Percentiles rank a stretch among this genome's conserved stretches.
These are phyloP conservation scores for Gloeostereum incarnatum DNA, from an alignment of 768 basidiomycete species.

Conservation along the genomic window DNA sequence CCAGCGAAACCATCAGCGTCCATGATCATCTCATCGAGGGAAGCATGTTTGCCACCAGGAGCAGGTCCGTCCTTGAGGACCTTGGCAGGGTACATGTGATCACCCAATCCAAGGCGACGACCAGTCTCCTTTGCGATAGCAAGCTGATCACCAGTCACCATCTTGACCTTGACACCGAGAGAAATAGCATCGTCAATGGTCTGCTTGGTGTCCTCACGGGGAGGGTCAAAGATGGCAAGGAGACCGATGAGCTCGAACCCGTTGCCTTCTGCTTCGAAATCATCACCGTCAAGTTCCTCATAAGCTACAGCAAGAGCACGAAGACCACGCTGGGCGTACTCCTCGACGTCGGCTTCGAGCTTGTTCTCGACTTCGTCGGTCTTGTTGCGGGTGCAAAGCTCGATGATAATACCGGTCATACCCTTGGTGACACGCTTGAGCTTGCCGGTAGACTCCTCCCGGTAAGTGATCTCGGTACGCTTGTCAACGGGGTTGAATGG, in stretches of 20 bases:
- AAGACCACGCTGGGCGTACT: constrained; percentile 92
- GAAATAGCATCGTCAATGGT: constrained; percentile 95
- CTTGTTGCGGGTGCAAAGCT: constrained; percentile 97
- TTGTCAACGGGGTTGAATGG: constrained; percentile 99
- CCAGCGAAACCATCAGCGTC: constrained; percentile 99
- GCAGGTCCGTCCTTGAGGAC: constrained; percentile 97
- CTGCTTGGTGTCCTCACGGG: constrained; percentile 97
- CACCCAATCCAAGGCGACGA: constrained; percentile 93
- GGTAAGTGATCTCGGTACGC: constrained; percentile 98
- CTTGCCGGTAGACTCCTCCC: constrained; percentile 88
- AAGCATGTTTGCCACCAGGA: constrained; percentile 74
- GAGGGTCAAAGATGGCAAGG: constrained; percentile 95
- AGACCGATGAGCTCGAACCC: constrained; percentile 98
- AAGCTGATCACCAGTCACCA: constrained; percentile 99
- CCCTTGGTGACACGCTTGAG: constrained; percentile 99
- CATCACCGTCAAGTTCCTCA: constrained; percentile 83
- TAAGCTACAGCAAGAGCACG: constrained; percentile 95
- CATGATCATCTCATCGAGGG: constrained; percentile 97
- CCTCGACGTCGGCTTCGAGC: constrained; percentile 93
- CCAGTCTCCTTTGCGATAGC: constrained; percentile 99
- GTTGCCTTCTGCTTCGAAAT: constrained; percentile 82
- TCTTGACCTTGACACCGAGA: constrained; percentile 98
- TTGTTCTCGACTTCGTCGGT: constrained; percentile 84
- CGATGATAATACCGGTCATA: constrained; percentile 98
- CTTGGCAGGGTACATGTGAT: constrained; percentile 99